phyloP scores from a whole-genome alignment of 106 monocot genomes.

The Dactylorhiza incarnata region DNA sequence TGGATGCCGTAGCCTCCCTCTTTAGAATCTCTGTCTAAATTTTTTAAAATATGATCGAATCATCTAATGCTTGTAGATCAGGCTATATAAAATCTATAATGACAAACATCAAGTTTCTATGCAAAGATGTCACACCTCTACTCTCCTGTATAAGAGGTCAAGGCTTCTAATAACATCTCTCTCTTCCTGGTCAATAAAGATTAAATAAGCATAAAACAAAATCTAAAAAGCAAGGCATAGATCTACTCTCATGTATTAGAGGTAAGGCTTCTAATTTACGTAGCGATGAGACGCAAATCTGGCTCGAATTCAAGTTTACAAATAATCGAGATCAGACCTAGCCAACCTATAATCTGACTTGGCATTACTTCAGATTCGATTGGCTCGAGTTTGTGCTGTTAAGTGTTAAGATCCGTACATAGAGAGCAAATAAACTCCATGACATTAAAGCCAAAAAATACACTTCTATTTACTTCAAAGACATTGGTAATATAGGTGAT shows the following conservation, averaged over 20 bases:
- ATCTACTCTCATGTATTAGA: not conserved
- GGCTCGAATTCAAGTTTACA: too few species aligned
- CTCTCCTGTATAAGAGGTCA: conserved; percentile 85
- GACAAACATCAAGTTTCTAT: not conserved
- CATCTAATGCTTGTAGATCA: not conserved
- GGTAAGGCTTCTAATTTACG: not conserved
- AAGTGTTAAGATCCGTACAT: not conserved
- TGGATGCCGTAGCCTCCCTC: conserved; percentile 70
- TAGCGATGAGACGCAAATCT: not conserved
- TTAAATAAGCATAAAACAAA: not conserved
- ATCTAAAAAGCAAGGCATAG: not conserved
- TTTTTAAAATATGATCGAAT: not conserved
- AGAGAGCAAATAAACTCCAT: not conserved
- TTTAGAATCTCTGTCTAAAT: conserved; percentile 82
- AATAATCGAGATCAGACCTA: too few species aligned
- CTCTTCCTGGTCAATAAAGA: conserved; percentile 49
- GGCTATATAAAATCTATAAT: not conserved
- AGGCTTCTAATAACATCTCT: conserved; percentile 87
- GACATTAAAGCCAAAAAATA: not conserved
- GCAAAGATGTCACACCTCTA: conserved; percentile 50
- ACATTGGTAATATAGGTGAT: not conserved
- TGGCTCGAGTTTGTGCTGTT: too few species aligned
- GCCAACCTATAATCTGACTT: too few species aligned
- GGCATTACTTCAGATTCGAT: too few species aligned
- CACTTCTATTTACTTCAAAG: not conserved